Base-by-base conservation (phyloP, 371 early-diverging fungal genomes). In the Rhizomucor pusillus region DNA sequence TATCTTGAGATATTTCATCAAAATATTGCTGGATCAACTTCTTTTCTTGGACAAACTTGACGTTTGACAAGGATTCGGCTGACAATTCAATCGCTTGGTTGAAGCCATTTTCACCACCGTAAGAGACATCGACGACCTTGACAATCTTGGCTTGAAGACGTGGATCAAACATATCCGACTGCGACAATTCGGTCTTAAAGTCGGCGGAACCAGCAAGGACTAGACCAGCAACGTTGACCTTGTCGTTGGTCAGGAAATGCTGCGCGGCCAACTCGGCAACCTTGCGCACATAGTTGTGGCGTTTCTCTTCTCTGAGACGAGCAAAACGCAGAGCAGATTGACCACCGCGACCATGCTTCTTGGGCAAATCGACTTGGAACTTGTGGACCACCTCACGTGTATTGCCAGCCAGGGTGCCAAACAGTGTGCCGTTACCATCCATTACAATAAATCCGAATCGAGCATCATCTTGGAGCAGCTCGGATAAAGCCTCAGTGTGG, bases 281-380 rank as follows among this genome's bases (percentile, higher is more conserved):
- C 81, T 97, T 99, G 60, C 96, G 90, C 47, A 99, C 90, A 65
- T 99, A 99, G 68, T 97, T 93, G 80, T 96, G 94, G 47, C 99
- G 90, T 77, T 95, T 98, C 71, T 99, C 99, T 59, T 93, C 90
- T 59, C 99, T 88, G 37, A 99, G 83, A 82, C 99, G 92, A 5
- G 97, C 90, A 77, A 99, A 98, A 87, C 99, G 94, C 52, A 96
- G 87, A 14, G 98, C 96, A 11, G 97, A 95, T 82, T 99, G 99
- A 82, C 99, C 99, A 78, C 99, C 99, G 72, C 98, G 89, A 44
- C 94, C 98, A 86, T 99, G 99, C 90, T 99, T 98, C 83, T 98
- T 98, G 54, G 99, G 99, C 63, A 99, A 70, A 62, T 98, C 99
- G 43, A 98, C 98, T 14, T 83, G 69, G 54, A 99, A 81, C 68